Evolutionary conservation across 106 monocot species (phyloP).

Genomic region (Platanthera guangdongensis): DNA sequence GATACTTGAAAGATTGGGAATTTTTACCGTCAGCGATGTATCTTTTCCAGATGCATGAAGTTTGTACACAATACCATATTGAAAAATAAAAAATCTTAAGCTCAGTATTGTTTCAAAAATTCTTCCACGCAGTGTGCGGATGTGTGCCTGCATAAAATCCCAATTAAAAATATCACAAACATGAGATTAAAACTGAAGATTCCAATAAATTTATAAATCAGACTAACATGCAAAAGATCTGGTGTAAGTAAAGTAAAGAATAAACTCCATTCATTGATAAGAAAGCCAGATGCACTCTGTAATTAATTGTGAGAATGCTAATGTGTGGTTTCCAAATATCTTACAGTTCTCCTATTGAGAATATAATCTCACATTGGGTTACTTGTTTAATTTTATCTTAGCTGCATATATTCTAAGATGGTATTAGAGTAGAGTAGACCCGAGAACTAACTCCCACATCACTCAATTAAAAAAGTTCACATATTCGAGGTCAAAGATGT

Average conservation of each 20-base stretch:
- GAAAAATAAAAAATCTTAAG: constrained; percentile 82
- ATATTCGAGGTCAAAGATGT: no score
- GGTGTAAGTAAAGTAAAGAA: not conserved
- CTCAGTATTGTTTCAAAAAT: constrained; percentile 78
- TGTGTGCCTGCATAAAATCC: constrained; percentile 50
- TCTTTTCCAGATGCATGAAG: constrained; percentile 38
- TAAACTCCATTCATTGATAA: not conserved
- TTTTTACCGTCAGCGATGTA: constrained; percentile 60
- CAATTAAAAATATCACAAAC: not conserved
- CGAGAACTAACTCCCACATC: no score
- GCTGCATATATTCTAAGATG: no score
- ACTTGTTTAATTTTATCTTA: no score
- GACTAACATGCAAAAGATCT: not conserved
- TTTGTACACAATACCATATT: constrained; percentile 87
- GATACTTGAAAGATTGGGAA: not conserved
- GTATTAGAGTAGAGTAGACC: no score
- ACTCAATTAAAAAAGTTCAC: no score
- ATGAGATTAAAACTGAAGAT: not conserved
- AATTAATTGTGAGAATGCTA: not conserved
- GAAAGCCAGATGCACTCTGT: not conserved
- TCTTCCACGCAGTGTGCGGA: constrained; percentile 70
- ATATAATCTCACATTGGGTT: no score
- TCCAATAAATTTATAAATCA: not conserved
- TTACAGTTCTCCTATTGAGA: no score
- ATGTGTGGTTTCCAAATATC: not conserved